phyloP scores from a whole-genome alignment of 1,139 yeast species.

The Insectozyma bohioensis region DNA sequence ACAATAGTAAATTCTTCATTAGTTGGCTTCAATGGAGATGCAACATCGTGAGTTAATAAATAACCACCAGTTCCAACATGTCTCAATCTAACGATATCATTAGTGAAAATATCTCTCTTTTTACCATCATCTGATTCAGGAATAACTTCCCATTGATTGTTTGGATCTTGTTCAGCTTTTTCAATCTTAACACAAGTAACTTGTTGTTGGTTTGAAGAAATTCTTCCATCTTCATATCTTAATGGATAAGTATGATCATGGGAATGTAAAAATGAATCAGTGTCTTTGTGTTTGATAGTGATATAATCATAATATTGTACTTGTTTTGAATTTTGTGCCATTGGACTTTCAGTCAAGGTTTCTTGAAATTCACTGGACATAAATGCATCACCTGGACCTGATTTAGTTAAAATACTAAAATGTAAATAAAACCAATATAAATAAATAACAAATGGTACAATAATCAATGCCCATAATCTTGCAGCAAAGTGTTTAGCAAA shows the following conservation, averaged over 20 bases:
- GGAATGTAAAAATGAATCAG: slow-evolving; percentile 78
- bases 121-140: slow-evolving; percentile 53
- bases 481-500: slow-evolving; percentile 73
- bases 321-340: slow-evolving; percentile 68
- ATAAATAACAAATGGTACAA: slow-evolving; percentile 80
- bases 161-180: slow-evolving; percentile 55
- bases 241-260: slow-evolving; percentile 75
- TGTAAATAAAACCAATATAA: slow-evolving; percentile 94
- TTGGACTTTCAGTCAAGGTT: slow-evolving; percentile 77
- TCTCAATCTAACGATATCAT: slow-evolving; percentile 73
- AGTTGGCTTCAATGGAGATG: slow-evolving; percentile 89
- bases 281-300: slow-evolving; percentile 75
- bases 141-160: slow-evolving; percentile 84
- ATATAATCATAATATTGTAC: slow-evolving; percentile 75
- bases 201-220: slow-evolving; percentile 94
- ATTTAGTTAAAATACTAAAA: slow-evolving; percentile 71
- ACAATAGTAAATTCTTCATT: slow-evolving; percentile 89
- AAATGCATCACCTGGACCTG: slow-evolving; percentile 95
- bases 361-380: slow-evolving; percentile 95
- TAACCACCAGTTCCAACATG: slow-evolving; percentile 81
- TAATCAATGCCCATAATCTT: slow-evolving; percentile 68
- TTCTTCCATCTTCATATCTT: slow-evolving; percentile 94
- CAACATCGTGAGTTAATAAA: slow-evolving; percentile 91
- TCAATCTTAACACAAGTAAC: slow-evolving; percentile 65
- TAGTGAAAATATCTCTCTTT: slow-evolving; percentile 38